Conservation (phyloP, 176 grass and related monocot species). For the Miscanthus lutarioriparius region DNA sequence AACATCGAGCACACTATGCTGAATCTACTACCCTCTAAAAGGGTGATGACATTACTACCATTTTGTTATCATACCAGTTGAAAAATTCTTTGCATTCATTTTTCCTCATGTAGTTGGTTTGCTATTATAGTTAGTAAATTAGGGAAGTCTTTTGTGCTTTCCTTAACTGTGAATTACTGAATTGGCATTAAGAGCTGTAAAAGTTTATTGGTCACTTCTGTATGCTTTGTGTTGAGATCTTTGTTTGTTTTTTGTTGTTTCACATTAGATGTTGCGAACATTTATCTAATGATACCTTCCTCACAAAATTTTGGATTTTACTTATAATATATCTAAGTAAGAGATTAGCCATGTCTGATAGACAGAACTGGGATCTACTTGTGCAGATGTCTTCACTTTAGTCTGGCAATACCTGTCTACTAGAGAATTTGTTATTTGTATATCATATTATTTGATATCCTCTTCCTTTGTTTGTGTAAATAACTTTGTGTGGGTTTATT, state of each 20-base stretch:
- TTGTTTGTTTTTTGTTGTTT: neutral
- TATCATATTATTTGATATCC: neutral
- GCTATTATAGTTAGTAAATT: neutral
- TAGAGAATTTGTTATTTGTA: neutral
- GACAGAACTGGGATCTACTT: neutral
- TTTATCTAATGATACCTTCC: neutral
- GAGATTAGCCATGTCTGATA: neutral
- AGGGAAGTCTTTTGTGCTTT: neutral
- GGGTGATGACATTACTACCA: neutral
- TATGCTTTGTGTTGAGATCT: neutral
- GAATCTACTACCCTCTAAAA: conserved; percentile 1
- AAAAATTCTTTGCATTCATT: neutral
- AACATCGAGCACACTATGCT: neutral
- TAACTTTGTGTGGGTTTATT: neutral
- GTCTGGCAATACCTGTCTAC: neutral
- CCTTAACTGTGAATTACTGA: neutral
- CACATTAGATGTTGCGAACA: neutral
- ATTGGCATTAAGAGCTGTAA: neutral
- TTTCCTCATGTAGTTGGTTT: neutral
- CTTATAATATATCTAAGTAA: conserved; percentile 1
- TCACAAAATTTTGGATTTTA: neutral
- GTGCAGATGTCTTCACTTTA: neutral
- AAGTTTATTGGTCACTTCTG: neutral
- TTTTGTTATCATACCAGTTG: neutral
- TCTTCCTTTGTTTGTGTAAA: neutral